Conservation (phyloP, 2,329 filamentous ascomycete species). For the Corinectria fuckeliana region DNA sequence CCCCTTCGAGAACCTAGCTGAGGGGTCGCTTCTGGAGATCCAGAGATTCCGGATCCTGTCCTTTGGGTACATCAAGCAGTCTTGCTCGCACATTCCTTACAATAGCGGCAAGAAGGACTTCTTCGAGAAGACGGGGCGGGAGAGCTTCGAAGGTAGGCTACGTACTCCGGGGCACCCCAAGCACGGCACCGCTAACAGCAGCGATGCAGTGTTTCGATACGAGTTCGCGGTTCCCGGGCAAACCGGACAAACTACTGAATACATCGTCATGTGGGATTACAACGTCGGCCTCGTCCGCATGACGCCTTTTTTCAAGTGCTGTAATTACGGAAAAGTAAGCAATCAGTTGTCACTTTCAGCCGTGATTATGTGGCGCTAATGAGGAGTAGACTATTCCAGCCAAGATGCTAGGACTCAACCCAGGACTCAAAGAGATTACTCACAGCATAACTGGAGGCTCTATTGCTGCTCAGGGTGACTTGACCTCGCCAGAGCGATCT, state of each 20-base stretch:
- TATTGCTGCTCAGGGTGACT: slow-evolving; percentile 83
- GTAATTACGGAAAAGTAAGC: slow-evolving; percentile 81
- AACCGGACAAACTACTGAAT: slow-evolving; percentile 68
- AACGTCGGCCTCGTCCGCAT: slow-evolving; percentile 92
- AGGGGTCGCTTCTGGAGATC: slow-evolving; percentile 63
- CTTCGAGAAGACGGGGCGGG: slow-evolving; percentile 81
- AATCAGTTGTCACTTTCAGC: slow-evolving; percentile 3
- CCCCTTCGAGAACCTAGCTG: slow-evolving; percentile 73
- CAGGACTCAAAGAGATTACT: slow-evolving; percentile 84
- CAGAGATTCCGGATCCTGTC: slow-evolving; percentile 70
- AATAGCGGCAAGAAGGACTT: slow-evolving; percentile 94
- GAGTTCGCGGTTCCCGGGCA: slow-evolving; percentile 75
- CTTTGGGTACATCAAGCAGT: slow-evolving; percentile 65
- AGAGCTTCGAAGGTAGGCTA: slow-evolving; percentile 95
- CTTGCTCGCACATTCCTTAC: slow-evolving; percentile 84
- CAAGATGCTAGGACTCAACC: slow-evolving; percentile 80
- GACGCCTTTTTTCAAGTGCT: slow-evolving; percentile 93
- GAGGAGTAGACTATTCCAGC: slow-evolving; percentile 78
- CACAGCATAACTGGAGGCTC: slow-evolving; percentile 95
- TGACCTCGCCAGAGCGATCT: slow-evolving; percentile 18
- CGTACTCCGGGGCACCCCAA: slow-evolving; percentile 16
- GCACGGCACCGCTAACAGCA: background rate
- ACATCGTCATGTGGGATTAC: slow-evolving; percentile 95
- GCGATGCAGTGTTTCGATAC: slow-evolving; percentile 56
- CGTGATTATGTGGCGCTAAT: slow-evolving; percentile 19